Base-by-base conservation (phyloP, 2,329 filamentous ascomycete species). In the Sclerotinia trifoliorum region DNA sequence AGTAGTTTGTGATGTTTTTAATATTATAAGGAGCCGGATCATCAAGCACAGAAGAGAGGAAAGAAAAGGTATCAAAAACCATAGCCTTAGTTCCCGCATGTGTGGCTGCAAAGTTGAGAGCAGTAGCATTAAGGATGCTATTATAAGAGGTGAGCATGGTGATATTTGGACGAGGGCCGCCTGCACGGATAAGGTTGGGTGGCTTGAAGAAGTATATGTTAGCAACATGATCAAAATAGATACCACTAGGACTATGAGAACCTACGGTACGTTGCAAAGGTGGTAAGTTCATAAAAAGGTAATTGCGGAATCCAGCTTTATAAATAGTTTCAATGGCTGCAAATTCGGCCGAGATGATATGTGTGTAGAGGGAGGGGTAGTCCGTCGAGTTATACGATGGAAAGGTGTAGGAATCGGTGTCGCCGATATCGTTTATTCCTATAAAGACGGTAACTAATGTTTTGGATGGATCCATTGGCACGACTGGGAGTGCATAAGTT, bases 381-480 rank as follows among this genome's bases (percentile, higher is more conserved):
- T 78, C 75, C 4, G 80, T 74, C 17, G 73, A 77, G 44, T 77
- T 78, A 51, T 80, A 79, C 21, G 80, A 67, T 21, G 79, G 77
- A 17, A 81, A 76, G 17, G 71, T 78, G 60, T 80, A 81, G 52
- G 80, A 79, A 19, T 76, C 78, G 8, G 81, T 80, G 73, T 87
- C 84, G 70, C 79, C 80, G 70, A 87, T 84, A 68, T 87, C 85
- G 73, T 87, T 87, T 69, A 86, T 80, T 1, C 83, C 85, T 57
- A 86, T 87, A 81, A 82, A 87, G 49, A 85, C 74, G 2, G 81
- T 81, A 0, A 85, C 79, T 1, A 86, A 77, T 1, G 81, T 79
- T 24, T 79, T 75, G 5, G 76, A 71, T 21, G 79, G 76, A 13
- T 80, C 72, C 10, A 73, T 66, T 26, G 68, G 70, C 15, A 75